Percentiles rank a stretch among this genome's conserved stretches.
These are phyloP conservation scores for Candida adriatica DNA, from an alignment of 805 yeast genomes.

Conservation along the genomic window DNA sequence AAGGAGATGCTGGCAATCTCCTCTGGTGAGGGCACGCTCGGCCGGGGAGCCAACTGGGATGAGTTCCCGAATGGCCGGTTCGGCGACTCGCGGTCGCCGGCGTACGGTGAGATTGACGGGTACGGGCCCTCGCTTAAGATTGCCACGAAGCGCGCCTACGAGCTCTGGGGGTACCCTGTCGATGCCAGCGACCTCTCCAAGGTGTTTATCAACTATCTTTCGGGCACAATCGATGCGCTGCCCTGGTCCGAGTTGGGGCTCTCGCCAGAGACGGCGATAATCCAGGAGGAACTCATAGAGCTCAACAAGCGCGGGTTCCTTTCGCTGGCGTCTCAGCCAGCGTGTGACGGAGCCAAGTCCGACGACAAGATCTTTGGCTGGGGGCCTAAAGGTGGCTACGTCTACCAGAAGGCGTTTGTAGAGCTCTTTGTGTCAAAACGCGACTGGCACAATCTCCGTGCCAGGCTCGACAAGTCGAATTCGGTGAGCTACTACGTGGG, in stretches of 20 bases:
- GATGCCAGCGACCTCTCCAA: slow-evolving; percentile 51
- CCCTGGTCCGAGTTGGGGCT: slow-evolving; percentile 92
- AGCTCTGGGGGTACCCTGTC: slow-evolving; percentile 77
- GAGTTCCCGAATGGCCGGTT: slow-evolving; percentile 95
- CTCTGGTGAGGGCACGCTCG: slow-evolving; percentile 75
- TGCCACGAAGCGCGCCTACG: slow-evolving; percentile 55
- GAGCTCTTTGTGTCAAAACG: slow-evolving; percentile 73
- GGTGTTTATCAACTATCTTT: slow-evolving; percentile 65
- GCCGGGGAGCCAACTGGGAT: slow-evolving; percentile 94
- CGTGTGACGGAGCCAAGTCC: slow-evolving; percentile 71
- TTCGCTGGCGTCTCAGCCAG: slow-evolving; percentile 95
- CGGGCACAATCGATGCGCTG: slow-evolving; percentile 65
- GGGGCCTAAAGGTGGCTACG: slow-evolving; percentile 93
- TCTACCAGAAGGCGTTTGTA: slow-evolving; percentile 92
- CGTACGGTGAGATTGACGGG: slow-evolving; percentile 97
- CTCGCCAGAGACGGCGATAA: slow-evolving; percentile 83
- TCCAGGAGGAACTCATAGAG: slow-evolving; percentile 83
- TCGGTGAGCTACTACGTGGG: slow-evolving; percentile 71
- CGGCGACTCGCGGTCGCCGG: slow-evolving; percentile 93
- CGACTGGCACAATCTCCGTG: slow-evolving; percentile 56
- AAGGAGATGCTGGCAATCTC: slow-evolving; percentile 69
- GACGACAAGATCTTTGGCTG: slow-evolving; percentile 83
- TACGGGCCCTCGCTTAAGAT: slow-evolving; percentile 90
- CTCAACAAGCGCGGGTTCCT: slow-evolving; percentile 70
- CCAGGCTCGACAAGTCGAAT: slow-evolving; percentile 35